These are phyloP conservation scores for Buddleja alternifolia DNA, from an alignment of 257 asterid species.

Conservation along the genomic window DNA sequence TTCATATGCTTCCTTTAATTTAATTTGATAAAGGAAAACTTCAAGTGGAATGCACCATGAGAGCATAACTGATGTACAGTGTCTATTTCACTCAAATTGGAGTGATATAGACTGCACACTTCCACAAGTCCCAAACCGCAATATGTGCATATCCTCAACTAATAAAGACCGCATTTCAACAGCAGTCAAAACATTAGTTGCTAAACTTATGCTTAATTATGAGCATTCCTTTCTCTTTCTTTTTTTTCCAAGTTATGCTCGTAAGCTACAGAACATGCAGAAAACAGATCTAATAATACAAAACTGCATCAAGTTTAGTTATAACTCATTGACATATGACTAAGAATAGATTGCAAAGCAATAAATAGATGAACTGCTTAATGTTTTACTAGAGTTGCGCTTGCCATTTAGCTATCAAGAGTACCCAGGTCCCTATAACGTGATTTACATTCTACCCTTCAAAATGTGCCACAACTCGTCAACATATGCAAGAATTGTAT, in stretches of 20 bases:
- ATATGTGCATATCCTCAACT: slow-evolving; percentile 5
- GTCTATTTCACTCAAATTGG: neutral
- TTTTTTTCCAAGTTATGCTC: neutral
- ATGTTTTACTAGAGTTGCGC: slow-evolving; percentile 1
- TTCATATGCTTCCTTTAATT: neutral
- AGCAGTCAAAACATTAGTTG: slow-evolving; percentile 9
- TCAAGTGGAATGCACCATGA: slow-evolving; percentile 13
- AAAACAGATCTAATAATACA: slow-evolving; percentile 5
- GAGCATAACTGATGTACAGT: neutral
- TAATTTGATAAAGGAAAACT: neutral
- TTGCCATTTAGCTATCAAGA: slow-evolving; percentile 7
- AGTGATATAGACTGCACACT: slow-evolving; percentile 10
- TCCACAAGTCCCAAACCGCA: neutral
- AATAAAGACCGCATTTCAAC: slow-evolving; percentile 15
- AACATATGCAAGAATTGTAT: slow-evolving; percentile 16
- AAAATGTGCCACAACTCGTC: neutral
- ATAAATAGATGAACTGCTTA: neutral
- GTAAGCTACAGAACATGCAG: neutral
- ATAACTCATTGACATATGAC: neutral
- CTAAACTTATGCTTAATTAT: slow-evolving; percentile 1
- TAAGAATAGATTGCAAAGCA: neutral
- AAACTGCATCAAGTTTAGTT: neutral
- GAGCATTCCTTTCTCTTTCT: neutral
- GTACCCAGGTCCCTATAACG: neutral
- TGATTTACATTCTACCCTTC: neutral